Evolutionary conservation across 108 stramenopile genomes (phyloP).

Genomic region (Parietichytrium sp.): DNA sequence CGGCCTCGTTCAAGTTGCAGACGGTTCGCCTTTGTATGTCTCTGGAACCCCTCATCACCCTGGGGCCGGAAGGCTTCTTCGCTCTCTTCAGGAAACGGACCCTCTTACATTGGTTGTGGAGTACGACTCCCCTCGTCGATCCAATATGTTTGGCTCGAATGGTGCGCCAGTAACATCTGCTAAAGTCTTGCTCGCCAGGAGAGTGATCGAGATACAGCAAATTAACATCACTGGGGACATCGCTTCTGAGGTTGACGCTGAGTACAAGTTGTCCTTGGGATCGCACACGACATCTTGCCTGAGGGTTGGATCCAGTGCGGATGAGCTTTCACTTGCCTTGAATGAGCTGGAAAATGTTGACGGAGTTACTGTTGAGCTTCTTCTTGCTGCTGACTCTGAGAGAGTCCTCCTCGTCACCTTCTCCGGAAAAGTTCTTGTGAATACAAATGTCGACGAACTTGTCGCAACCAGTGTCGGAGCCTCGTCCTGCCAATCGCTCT

Average conservation of each 20-base stretch:
- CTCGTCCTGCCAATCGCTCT: not conserved
- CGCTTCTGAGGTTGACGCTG: not conserved
- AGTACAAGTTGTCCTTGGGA: not conserved
- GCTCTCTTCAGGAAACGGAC: not conserved
- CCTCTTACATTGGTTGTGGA: not conserved
- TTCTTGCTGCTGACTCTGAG: not conserved
- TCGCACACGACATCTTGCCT: not conserved
- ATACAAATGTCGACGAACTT: not conserved
- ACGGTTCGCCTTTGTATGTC: not conserved
- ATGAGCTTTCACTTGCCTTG: not conserved
- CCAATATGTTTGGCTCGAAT: not conserved
- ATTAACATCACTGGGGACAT: slow-evolving; percentile 31
- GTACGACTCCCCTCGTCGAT: not conserved
- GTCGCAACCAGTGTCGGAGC: not conserved
- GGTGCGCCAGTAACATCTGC: not conserved
- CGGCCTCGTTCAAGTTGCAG: not conserved
- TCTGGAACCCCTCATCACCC: not conserved
- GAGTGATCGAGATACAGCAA: slow-evolving; percentile 33
- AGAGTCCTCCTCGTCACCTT: not conserved
- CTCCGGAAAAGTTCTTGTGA: not conserved
- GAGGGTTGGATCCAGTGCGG: not conserved
- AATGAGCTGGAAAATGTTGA: not conserved
- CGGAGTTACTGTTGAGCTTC: not conserved
- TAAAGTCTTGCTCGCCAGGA: not conserved
- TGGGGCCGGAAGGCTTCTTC: not conserved